Base-by-base conservation (phyloP, 208 protist genomes). In the Leishmania turanica region DNA sequence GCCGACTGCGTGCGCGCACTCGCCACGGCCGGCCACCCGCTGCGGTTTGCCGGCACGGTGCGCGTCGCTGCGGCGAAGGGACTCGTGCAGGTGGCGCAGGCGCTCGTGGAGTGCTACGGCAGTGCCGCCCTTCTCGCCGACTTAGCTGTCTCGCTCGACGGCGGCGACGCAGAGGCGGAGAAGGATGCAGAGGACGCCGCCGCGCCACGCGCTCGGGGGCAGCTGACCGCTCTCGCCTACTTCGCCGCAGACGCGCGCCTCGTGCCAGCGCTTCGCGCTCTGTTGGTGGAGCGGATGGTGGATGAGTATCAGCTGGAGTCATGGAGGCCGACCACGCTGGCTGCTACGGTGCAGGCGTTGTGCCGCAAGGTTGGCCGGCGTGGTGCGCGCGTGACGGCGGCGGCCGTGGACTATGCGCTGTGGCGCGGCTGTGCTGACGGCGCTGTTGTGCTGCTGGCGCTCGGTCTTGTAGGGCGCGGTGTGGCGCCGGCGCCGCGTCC, bases 41-140 rank as follows among this genome's bases (percentile, higher is more conserved):
- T 88, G 66, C 81, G 86, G 6, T 93, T 82, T 42, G 87, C 87
- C 5, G 73, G 77, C 31, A 86, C 90, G 37, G 75, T 94, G 40
- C 89, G 90, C 24, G 64, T 69, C 11, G 93, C 91, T 49, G 86
- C 87, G 15, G 77, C 77, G 19, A 87, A 90, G 37, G 83, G 88
- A 51, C 68, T 94, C n/a, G 15, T 81, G 65, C 70, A 75, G 45
- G 85, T 87, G n/a, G 87, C 90, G 51, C 37, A 84, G 45, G 83
- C 84, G 19, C 69, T 96, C 0, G 51, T 95, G 31, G 87, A 93
- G 71, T 91, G 88, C 81, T 96, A 96, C 80, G 93, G 93, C 24
- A 58, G 79, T 13, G 69, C 70, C 58, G 78, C 86, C 31, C 54
- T 96, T 8, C 58, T 86, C 66, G 88, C 89, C 5, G 93, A 96